Base-by-base conservation (phyloP, 305 asterid genomes). In the Ilex paraguariensis region DNA sequence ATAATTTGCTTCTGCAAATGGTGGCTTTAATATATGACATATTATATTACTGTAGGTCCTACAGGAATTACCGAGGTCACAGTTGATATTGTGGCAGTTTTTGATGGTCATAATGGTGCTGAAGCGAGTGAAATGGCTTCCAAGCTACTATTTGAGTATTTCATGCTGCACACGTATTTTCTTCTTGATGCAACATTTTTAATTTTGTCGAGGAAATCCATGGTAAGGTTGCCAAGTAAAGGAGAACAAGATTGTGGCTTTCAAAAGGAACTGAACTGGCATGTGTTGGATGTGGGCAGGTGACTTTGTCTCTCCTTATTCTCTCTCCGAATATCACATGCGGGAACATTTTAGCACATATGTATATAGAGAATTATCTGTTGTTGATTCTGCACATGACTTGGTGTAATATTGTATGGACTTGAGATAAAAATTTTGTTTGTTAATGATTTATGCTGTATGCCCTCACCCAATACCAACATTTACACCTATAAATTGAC, bases 121-220 rank as follows among this genome's bases (percentile, higher is more conserved):
- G 94, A 87, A 79, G 99, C 97, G 59, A 93, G 99, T 86, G 96
- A 90, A 70, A 85, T 77, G 92, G 95, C 99, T 17, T 93, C 97
- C 33, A 79, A 83, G 50, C 69, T 79, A 68, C 73, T 93, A 59
- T 74, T 90, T 66, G 89, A 93, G 77, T 93, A 90, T 78, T 93
- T 93, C 68, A 81, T 80, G 61, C 65, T 90, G 85, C 99, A 93
- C 59, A 84, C 90, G 3, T 93, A 84, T 77, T 93, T 93, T 81
- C 91, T 93, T 62, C 89, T 93, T 36, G 99, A 93, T 65, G 66
- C 87, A 51, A 81, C 93, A 49, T 93, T 86, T 72, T 83, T 96
- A 1, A 62, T 74, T 69, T 77, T 90, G 70, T 76, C 84, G 63
- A 86, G 84, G 74, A 83, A 70, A 17, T 60, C 77, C 66, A 70